Base-by-base conservation (phyloP, 2,329 filamentous ascomycete genomes). In the Didymella sp. region DNA sequence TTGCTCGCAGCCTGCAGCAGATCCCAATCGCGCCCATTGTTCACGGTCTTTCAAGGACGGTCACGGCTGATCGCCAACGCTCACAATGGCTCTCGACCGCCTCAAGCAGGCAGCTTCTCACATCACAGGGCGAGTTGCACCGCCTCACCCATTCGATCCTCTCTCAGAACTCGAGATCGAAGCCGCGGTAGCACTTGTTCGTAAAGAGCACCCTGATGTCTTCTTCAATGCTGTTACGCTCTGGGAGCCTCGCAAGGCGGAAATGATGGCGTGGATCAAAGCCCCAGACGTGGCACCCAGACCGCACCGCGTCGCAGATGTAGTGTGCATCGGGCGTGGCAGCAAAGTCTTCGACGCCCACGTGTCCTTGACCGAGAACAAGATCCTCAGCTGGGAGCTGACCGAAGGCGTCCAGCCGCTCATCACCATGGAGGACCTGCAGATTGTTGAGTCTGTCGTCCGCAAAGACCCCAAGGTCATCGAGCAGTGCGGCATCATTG, bases 371-470 rank as follows among this genome's bases (percentile, higher is more conserved):
- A 80, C 84, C 19, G 80, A 86, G 42, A 81, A 80, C 51, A 88
- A 85, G 70, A 85, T 96, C 50, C 74, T 87, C 8, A 83, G 85
- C 62, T 97, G 92, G 92, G 86, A 90, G 72, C 79, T 87, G 58
- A 84, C 91, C 2, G 85, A 89, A 4, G 90, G 89, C 22, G 86
- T 92, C 13, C 92, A 96, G 76, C 93, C 92, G 25, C 84, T 96
- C 86, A 96, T 96, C 72, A 96, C 91, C 0, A 92, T 96, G 85
- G 92, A 96, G 72, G 93, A 96, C 74, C 82, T 96, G 31, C 85
- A 92, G 67, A 83, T 86, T 52, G 92, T 96, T 1, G 93, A 97
- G 77, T 82, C 84, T 54, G 78, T 93, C 42, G 85, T 87, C 58
- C 86, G 92, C 63, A 87, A 87, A 67, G 91, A 96, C 71, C 86